Conservation (phyloP, 306 rosid genomes). For the Pachyrhizus erosus region DNA sequence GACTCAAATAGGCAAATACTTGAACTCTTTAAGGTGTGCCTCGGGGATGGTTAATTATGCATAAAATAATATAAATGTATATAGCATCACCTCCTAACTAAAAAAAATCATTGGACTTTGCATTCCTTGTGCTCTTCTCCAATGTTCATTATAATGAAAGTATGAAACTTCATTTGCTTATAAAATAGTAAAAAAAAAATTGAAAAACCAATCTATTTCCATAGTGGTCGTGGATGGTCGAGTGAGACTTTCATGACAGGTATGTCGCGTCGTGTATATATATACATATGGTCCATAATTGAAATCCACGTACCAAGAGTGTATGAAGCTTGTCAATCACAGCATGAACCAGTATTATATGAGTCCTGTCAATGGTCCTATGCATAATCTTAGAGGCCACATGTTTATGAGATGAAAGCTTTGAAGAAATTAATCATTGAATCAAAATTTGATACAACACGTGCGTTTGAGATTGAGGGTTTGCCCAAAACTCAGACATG, state of each 20-base stretch:
- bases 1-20: too few species aligned
- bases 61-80: too few species aligned
- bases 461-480: background rate
- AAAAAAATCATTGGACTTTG: too few species aligned
- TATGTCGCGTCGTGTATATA: background rate
- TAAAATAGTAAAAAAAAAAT: too few species aligned
- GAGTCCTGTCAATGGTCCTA: background rate
- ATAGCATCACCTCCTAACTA: too few species aligned
- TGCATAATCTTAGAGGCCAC: background rate
- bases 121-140: too few species aligned
- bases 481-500: background rate
- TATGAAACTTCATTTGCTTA: too few species aligned
- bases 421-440: background rate
- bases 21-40: too few species aligned
- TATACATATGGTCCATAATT: background rate
- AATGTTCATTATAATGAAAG: too few species aligned
- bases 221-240: too few species aligned
- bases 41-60: too few species aligned
- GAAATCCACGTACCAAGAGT: background rate
- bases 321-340: background rate
- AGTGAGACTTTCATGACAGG: background rate
- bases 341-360: background rate
- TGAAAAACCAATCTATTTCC: too few species aligned
- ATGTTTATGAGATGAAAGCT: background rate
- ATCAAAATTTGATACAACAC: background rate